Base-by-base conservation (phyloP, 2,329 filamentous ascomycete genomes). In the Diaporthe citrichinensis region DNA sequence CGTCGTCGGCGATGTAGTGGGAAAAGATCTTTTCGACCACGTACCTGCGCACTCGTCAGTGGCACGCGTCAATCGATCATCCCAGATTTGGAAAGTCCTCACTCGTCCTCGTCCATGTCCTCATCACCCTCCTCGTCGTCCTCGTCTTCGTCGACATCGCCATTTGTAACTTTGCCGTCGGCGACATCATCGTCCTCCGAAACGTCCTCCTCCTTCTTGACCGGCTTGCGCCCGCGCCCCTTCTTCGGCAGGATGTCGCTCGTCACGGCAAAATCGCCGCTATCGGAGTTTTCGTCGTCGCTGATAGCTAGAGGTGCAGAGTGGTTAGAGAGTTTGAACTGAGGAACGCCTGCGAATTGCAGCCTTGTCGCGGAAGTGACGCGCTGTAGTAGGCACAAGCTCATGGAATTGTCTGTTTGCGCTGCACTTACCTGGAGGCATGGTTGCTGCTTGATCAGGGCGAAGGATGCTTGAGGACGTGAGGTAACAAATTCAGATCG, bases 21-120 rank as follows among this genome's bases (percentile, higher is more conserved):
- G 85, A 87, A 61, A 92, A 81, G 79, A 97, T 95, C 79, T 91
- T 90, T 81, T 96, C 94, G 6, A 97, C 94, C 20, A 94, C 89
- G 79, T 90, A 96, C 80, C 93, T 94, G 78, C 10, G 9, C 72
- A 74, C 44, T 82, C 14, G 80, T 78, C 72, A 84, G 79, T 75
- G 14, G 9, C 80, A 83, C 81, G 25, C 85, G 44, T n/a, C 44
- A 31, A 46, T 53, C 49, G 36, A 57, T 62, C 20, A 7, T 31
- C 25, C n/a, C 20, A 34, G 46, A 36, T 14, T 14, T 14, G 36
- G 36, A 25, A 34, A 76, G 81, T 49, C 79, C 81, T 57, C 80
- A 79, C 9, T 80, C 80, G 7, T 80, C 79, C 3, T 82, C 80
- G 1, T 81, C 81, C 15, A 78, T 80, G 0, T 82, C 82, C 4